Conservation (phyloP, 2,329 filamentous ascomycete genomes). For the Akanthomyces muscarius region DNA sequence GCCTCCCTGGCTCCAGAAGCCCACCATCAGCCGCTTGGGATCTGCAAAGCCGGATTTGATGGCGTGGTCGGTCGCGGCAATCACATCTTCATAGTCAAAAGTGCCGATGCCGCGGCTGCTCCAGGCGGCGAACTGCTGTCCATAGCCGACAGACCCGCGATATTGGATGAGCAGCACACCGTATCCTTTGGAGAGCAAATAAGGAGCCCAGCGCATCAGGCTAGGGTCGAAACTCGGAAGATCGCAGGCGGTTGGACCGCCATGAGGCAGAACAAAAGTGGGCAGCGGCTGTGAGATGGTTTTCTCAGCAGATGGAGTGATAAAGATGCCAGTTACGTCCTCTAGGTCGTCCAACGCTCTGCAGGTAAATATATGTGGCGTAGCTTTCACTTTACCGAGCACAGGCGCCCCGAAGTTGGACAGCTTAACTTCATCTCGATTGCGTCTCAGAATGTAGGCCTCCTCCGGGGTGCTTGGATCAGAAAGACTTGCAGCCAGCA, state of each 20-base stretch:
- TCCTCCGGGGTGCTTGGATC: too few relatives aligned
- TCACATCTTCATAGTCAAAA: slow-evolving; percentile 35
- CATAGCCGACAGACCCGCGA: slow-evolving; percentile 32
- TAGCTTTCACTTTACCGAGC: too few relatives aligned
- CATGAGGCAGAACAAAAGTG: slow-evolving; percentile 34
- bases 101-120: slow-evolving; percentile 28
- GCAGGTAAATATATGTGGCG: too few relatives aligned
- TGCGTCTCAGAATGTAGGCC: too few relatives aligned
- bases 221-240: slow-evolving; percentile 28
- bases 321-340: too few relatives aligned
- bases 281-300: slow-evolving; percentile 23
- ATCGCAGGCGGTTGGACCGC: slow-evolving; percentile 31
- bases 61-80: slow-evolving; percentile 31
- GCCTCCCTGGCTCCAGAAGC: slow-evolving; percentile 37
- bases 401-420: too few relatives aligned
- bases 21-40: slow-evolving; percentile 29
- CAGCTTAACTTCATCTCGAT: too few relatives aligned
- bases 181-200: slow-evolving; percentile 34
- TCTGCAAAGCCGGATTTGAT: slow-evolving; percentile 32
- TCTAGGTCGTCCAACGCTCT: too few relatives aligned
- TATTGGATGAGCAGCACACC: slow-evolving; percentile 36
- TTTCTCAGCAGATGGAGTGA: too few relatives aligned
- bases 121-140: slow-evolving; percentile 31
- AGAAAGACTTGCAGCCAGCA: too few relatives aligned
- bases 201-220: slow-evolving; percentile 26